These are phyloP conservation scores for Eragrostis tef DNA, from an alignment of 202 grass and related monocot genomes.

Conservation along the genomic window DNA sequence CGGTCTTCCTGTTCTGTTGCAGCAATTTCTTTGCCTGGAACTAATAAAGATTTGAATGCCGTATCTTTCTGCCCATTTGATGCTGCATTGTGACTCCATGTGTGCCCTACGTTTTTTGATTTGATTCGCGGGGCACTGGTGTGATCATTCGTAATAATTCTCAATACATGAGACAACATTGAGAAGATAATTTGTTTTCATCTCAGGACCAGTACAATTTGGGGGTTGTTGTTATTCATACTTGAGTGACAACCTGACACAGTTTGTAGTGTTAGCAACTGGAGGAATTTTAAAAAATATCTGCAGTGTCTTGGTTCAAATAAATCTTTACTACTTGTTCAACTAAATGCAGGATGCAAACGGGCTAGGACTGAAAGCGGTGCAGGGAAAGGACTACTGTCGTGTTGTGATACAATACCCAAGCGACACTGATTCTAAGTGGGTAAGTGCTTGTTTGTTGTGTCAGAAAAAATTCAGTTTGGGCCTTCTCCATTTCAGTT, in stretches of 20 bases:
- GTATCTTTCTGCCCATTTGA: neutral
- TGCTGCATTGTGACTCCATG: neutral
- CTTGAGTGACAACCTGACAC: neutral
- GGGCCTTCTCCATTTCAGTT: neutral
- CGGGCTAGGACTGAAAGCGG: constrained; percentile 77
- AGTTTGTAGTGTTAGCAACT: neutral
- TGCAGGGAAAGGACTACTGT: constrained; percentile 64
- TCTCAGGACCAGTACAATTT: too few relatives aligned
- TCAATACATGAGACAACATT: neutral
- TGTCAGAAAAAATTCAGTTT: neutral
- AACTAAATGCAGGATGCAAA: constrained; percentile 73
- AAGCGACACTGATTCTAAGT: constrained; percentile 73
- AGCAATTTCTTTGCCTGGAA: neutral
- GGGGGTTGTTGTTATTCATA: neutral
- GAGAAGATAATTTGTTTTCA: neutral
- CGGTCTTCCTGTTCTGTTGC: constrained; percentile 19
- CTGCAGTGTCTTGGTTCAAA: neutral
- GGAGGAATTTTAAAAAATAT: too few relatives aligned
- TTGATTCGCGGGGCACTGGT: neutral
- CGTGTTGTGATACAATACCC: constrained; percentile 77
- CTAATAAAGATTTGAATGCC: neutral
- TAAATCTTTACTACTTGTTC: constrained; percentile 8
- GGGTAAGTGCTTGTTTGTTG: constrained; percentile 57
- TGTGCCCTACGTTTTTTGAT: neutral
- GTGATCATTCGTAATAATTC: constrained; percentile 3